Conservation (phyloP, 2,329 filamentous ascomycete species). For the Aureobasidium musti region DNA sequence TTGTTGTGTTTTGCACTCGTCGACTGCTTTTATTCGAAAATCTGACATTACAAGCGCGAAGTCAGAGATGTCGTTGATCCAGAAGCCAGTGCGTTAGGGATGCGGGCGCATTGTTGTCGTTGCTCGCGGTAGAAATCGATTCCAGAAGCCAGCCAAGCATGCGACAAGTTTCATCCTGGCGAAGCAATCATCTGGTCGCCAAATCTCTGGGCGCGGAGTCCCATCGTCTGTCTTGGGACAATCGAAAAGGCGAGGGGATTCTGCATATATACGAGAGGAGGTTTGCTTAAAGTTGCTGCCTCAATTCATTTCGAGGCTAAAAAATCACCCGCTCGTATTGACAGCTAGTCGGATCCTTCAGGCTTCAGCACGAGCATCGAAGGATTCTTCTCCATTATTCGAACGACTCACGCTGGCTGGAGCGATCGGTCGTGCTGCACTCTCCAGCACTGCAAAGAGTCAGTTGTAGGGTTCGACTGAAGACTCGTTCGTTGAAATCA, state of each 20-base stretch:
- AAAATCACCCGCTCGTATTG: conserved; percentile 1
- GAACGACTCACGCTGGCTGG: not conserved
- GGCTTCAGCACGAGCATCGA: not conserved
- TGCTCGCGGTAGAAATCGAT: conserved; percentile 2
- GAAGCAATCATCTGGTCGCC: not conserved
- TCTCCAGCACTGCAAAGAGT: not conserved
- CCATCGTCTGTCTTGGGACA: not conserved
- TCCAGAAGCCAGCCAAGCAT: conserved; percentile 11
- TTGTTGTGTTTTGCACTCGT: not conserved
- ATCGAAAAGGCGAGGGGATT: not conserved
- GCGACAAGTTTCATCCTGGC: too few species aligned
- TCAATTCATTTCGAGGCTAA: not conserved
- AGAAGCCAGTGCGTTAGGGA: not conserved
- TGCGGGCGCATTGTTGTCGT: not conserved
- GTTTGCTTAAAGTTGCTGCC: conserved; percentile 3
- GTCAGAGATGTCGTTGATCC: not conserved
- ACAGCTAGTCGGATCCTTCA: not conserved
- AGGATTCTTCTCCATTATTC: not conserved
- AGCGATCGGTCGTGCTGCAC: not conserved
- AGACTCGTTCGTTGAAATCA: not conserved
- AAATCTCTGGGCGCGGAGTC: not conserved
- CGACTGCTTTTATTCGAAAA: not conserved
- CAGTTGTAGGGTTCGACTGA: not conserved
- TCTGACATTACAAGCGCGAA: not conserved
- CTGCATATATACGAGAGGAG: not conserved